Evolutionary conservation across 306 rosid genomes (phyloP).

Genomic region (Lupinus albus): DNA sequence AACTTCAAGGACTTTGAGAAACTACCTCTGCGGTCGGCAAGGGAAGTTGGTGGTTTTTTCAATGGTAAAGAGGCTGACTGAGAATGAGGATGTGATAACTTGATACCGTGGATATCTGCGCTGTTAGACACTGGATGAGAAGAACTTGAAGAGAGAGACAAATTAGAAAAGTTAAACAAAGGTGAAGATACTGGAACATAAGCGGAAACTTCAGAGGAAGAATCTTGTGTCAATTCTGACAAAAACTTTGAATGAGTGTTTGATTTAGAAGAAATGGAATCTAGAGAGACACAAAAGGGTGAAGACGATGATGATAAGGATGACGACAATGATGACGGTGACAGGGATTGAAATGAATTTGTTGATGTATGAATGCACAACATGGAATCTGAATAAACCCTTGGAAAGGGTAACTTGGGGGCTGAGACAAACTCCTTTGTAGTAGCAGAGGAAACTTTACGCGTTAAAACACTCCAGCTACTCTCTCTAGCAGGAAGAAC

Average conservation of each 20-base stretch:
- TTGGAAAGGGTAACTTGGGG: conserved; percentile 67
- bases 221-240: conserved; percentile 72
- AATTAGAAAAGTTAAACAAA: conserved; percentile 58
- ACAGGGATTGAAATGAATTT: conserved; percentile 60
- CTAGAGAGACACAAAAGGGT: conserved; percentile 75
- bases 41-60: conserved; percentile 73
- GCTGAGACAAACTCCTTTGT: conserved; percentile 79
- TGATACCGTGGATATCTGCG: conserved; percentile 50
- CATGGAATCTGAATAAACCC: conserved; percentile 84
- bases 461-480: conserved; percentile 83
- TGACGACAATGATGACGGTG: not conserved
- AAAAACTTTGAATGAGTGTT: conserved; percentile 62
- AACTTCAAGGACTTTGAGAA: conserved; percentile 74
- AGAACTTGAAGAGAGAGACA: conserved; percentile 58
- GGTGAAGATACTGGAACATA: conserved; percentile 54
- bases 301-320: conserved; percentile 57
- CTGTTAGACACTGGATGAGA: conserved; percentile 49
- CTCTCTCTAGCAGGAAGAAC: conserved; percentile 95
- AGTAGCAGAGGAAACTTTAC: conserved; percentile 69
- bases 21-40: conserved; percentile 91
- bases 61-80: conserved; percentile 50
- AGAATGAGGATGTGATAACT: conserved; percentile 50
- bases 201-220: conserved; percentile 59
- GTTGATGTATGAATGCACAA: conserved; percentile 62
- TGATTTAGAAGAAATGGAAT: conserved; percentile 81